phyloP scores from a whole-genome alignment of 371 early-diverging fungal genomes.

The Blastocladiella emersonii region DNA sequence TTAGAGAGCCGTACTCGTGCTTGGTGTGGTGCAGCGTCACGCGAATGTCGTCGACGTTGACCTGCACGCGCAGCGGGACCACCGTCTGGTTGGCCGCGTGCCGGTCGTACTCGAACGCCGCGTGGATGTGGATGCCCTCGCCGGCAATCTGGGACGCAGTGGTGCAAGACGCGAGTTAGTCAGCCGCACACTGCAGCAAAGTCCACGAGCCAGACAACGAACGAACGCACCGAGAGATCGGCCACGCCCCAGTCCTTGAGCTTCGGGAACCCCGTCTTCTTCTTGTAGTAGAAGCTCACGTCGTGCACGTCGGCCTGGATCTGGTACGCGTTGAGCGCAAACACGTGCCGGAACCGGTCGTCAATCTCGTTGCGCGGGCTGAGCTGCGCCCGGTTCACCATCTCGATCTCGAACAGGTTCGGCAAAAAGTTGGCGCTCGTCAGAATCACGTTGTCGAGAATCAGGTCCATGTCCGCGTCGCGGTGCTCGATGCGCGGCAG shows the following conservation, averaged over 20 bases:
- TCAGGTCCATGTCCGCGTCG: constrained; percentile 16
- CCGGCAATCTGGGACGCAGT: constrained; percentile 13
- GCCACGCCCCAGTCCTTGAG: constrained; percentile 22
- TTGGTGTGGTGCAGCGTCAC: constrained; percentile 12
- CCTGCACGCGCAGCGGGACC: constrained; percentile 10
- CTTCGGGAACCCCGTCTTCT: constrained; percentile 17
- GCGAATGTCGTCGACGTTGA: constrained; percentile 15
- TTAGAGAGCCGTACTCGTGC: constrained; percentile 11
- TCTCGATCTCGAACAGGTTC: constrained; percentile 17
- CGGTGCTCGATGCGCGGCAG: constrained; percentile 24
- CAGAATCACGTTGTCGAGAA: constrained; percentile 20
- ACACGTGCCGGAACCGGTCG: constrained; percentile 1
- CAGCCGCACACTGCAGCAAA: not conserved
- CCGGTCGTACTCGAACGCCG: constrained; percentile 7
- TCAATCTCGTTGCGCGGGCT: constrained; percentile 7
- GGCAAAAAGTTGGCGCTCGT: constrained; percentile 19
- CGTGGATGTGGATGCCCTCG: constrained; percentile 13
- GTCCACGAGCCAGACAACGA: not conserved
- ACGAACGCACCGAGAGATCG: constrained; percentile 7
- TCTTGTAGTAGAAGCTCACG: constrained; percentile 19
- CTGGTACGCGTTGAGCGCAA: constrained; percentile 5
- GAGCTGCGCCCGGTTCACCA: constrained; percentile 5
- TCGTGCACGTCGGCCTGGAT: constrained; percentile 21
- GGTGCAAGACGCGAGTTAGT: too few relatives aligned
- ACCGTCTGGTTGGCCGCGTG: constrained; percentile 11